Evolutionary conservation across 2,329 filamentous ascomycete genomes (phyloP).

Genomic region (Ophiostoma sp.): DNA sequence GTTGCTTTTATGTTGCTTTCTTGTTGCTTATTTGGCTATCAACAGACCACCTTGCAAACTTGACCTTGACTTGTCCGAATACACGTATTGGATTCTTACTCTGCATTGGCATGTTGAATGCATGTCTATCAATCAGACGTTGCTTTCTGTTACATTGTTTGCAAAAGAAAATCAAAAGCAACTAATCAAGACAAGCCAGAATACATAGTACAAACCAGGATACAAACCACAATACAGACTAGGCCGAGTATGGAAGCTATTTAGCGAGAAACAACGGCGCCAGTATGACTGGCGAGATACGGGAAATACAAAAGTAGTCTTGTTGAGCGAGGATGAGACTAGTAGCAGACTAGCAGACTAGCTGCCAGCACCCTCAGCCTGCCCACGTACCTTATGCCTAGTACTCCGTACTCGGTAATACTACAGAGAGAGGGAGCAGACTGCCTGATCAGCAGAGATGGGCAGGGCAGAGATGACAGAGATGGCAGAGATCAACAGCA

Average conservation of each 20-base stretch:
- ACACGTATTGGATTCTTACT: neutral
- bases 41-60: neutral
- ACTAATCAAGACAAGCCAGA: neutral
- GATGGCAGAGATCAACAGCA: neutral
- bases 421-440: no score
- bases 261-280: conserved; percentile 3
- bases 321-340: neutral
- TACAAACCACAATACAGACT: neutral
- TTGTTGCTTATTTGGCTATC: neutral
- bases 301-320: neutral
- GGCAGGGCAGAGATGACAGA: no score
- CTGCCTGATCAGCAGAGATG: neutral
- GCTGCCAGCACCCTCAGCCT: neutral
- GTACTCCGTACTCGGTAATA: neutral
- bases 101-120: neutral
- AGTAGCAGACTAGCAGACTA: neutral
- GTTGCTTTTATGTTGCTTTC: neutral
- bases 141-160: conserved; percentile 1
- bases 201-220: neutral
- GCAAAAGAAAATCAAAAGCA: no score
- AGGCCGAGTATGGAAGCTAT: conserved; percentile 1
- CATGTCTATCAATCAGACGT: neutral
- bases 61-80: neutral
- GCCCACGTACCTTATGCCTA: no score
- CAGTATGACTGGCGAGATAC: neutral